Percentiles rank a stretch among this genome's conserved stretches.
These are phyloP conservation scores for Hypoxylon sp. DNA, from an alignment of 2,329 filamentous ascomycete genomes.

Conservation along the genomic window DNA sequence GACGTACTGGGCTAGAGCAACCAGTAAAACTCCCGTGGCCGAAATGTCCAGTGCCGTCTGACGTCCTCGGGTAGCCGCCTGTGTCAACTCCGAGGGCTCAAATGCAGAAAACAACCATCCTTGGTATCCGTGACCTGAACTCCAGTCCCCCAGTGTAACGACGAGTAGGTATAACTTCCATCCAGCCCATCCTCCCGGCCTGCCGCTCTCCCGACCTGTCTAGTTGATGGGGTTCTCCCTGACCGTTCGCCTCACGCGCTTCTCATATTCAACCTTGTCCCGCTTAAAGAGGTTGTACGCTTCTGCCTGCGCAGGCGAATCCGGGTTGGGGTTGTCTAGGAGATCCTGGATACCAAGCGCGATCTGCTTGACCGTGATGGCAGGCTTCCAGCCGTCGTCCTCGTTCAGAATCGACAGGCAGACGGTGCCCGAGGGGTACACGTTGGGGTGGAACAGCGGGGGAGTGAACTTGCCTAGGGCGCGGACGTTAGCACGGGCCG, in stretches of 20 bases:
- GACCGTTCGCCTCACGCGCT: slow-evolving; percentile 84
- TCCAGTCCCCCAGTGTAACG: slow-evolving; percentile 30
- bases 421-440: slow-evolving; percentile 97
- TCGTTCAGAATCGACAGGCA: slow-evolving; percentile 98
- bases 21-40: slow-evolving; percentile 5
- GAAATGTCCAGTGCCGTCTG: slow-evolving; percentile 15
- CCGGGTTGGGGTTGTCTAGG: slow-evolving; percentile 94
- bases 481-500: slow-evolving; percentile 5
- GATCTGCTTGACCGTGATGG: slow-evolving; percentile 98
- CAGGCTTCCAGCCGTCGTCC: slow-evolving; percentile 97
- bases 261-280: slow-evolving; percentile 86
- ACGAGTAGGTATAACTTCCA: slow-evolving; percentile 13
- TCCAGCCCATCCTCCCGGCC: neutral
- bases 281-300: slow-evolving; percentile 98
- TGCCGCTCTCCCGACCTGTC: neutral
- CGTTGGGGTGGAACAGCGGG: slow-evolving; percentile 96
- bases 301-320: slow-evolving; percentile 95
- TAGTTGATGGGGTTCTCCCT: slow-evolving; percentile 79
- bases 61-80: slow-evolving; percentile 18
- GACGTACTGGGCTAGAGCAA: neutral
- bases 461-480: slow-evolving; percentile 89
- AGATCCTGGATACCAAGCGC: slow-evolving; percentile 95
- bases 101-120: slow-evolving; percentile 34
- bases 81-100: slow-evolving; percentile 34
- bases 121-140: slow-evolving; percentile 38